Conservation (phyloP, 176 grass and related monocot genomes). For the Thinopyrum elongatum region DNA sequence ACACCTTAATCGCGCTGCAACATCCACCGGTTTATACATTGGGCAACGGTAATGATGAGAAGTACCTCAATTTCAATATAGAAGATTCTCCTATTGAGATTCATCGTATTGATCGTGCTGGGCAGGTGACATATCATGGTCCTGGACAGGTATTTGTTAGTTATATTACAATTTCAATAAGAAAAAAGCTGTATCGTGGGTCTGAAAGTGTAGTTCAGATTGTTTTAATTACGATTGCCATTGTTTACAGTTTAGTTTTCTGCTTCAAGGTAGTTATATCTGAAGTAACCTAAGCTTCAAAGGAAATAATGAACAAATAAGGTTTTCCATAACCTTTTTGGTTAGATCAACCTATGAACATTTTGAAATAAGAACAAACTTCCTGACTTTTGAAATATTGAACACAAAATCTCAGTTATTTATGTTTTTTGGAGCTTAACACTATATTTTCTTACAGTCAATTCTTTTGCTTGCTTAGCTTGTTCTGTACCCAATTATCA, state of each 20-base stretch:
- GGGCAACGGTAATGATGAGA: slow-evolving; percentile 41
- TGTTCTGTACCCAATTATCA: slow-evolving; percentile 92
- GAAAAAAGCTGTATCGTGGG: too few species aligned
- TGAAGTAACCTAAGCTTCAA: not conserved
- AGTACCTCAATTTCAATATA: slow-evolving; percentile 67
- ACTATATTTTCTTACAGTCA: slow-evolving; percentile 1
- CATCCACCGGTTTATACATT: slow-evolving; percentile 72
- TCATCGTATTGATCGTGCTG: slow-evolving; percentile 64
- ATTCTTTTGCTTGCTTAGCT: slow-evolving; percentile 42
- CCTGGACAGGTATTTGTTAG: slow-evolving; percentile 65
- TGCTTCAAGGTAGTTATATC: not conserved
- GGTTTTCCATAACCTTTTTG: not conserved
- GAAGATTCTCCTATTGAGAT: slow-evolving; percentile 61
- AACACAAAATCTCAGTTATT: not conserved
- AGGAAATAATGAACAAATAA: not conserved
- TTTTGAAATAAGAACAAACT: not conserved
- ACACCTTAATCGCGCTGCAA: slow-evolving; percentile 67
- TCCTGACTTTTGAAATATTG: not conserved
- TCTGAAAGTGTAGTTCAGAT: not conserved
- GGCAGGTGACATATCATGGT: slow-evolving; percentile 93
- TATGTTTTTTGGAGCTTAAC: not conserved
- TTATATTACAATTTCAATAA: not conserved
- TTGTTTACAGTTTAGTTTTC: not conserved
- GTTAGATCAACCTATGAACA: not conserved
- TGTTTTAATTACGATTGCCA: not conserved